Percentiles rank a stretch among this genome's conserved stretches.
Evolutionary conservation across 306 rosid genomes (phyloP).

Genomic region (Quercus bicolor): DNA sequence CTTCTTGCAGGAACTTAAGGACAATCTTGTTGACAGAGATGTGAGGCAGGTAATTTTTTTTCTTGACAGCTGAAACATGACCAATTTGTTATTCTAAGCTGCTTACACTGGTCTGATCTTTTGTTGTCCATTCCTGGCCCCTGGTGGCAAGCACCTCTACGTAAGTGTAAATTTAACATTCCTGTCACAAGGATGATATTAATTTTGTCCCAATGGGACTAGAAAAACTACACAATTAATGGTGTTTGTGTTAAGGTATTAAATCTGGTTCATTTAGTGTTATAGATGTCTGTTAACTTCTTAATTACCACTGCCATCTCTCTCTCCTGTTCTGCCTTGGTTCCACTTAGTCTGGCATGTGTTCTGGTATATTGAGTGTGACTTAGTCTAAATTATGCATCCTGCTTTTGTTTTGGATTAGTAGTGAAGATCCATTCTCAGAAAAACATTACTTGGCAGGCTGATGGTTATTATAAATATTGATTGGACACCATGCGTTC

Average conservation of each 20-base stretch:
- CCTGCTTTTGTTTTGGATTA: not conserved
- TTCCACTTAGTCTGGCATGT: not conserved
- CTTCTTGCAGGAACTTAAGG: constrained; percentile 53
- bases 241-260: not conserved
- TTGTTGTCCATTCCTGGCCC: not conserved
- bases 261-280: not conserved
- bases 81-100: not conserved
- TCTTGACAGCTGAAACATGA: not conserved
- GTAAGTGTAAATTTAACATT: not conserved
- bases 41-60: constrained; percentile 66
- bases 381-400: not conserved
- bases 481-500: not conserved
- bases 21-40: constrained; percentile 51
- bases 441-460: not conserved
- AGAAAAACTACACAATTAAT: not conserved
- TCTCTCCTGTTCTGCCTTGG: not conserved
- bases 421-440: not conserved
- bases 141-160: not conserved
- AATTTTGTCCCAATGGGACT: not conserved
- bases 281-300: not conserved
- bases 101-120: not conserved
- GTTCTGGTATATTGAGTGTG: not conserved
- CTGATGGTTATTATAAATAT: not conserved
- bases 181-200: not conserved
- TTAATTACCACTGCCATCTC: not conserved